phyloP scores from a whole-genome alignment of 768 basidiomycete species.

The Aureoboletus auriporus region DNA sequence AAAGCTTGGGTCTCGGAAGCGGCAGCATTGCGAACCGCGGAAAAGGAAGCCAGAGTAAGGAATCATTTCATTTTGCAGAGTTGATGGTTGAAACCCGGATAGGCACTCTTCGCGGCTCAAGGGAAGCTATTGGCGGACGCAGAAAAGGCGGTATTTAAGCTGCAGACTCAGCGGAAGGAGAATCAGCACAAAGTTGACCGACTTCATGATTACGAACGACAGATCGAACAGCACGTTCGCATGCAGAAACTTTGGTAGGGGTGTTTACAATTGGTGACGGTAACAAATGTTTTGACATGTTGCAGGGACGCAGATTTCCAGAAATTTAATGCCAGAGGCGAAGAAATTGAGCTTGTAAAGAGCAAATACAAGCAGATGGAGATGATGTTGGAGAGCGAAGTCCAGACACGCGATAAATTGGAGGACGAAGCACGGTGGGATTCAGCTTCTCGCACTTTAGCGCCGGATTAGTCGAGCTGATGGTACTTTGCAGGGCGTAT shows the following conservation, averaged over 20 bases:
- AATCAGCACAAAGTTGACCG: constrained; percentile 78
- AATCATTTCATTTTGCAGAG: background rate
- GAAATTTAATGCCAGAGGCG: constrained; percentile 61
- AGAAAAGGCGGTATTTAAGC: constrained; percentile 59
- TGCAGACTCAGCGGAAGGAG: constrained; percentile 75
- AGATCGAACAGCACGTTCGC: constrained; percentile 76
- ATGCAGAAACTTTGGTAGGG: constrained; percentile 76
- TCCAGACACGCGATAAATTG: constrained; percentile 48
- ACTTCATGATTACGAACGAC: constrained; percentile 79
- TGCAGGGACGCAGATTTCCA: constrained; percentile 72
- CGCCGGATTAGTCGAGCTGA: background rate
- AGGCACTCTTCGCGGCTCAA: constrained; percentile 71
- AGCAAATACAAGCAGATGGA: constrained; percentile 64
- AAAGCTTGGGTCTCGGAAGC: constrained; percentile 71
- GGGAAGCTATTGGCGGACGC: constrained; percentile 67
- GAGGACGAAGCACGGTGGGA: constrained; percentile 59
- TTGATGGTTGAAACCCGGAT: background rate
- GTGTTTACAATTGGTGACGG: background rate
- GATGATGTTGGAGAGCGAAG: constrained; percentile 55
- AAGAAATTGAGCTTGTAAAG: constrained; percentile 53
- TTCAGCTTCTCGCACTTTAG: background rate
- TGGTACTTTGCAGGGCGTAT: constrained; percentile 37
- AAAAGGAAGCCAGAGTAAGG: constrained; percentile 65
- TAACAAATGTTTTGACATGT: constrained; percentile 8
- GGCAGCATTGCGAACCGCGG: constrained; percentile 58